Evolutionary conservation across 306 rosid genomes (phyloP).

Genomic region (Canavalia ensiformis): DNA sequence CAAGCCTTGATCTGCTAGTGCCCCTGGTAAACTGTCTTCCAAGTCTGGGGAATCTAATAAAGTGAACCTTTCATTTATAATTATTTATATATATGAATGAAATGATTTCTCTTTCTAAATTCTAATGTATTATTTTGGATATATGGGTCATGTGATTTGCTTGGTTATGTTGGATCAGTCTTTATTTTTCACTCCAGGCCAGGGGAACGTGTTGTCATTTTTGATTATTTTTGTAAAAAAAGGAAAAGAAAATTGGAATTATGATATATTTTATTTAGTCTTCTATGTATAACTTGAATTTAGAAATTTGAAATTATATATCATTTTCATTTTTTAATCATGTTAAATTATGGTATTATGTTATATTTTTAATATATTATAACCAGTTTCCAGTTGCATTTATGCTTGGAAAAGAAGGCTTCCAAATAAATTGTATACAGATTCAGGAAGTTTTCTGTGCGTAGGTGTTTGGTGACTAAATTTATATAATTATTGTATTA

Average conservation of each 20-base stretch:
- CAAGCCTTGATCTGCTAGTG: background rate
- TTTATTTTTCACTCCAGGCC: too few species aligned
- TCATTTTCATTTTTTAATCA: too few species aligned
- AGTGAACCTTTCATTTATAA: background rate
- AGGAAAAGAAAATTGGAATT: too few species aligned
- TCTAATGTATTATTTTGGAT: conserved; percentile 5
- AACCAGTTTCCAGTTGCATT: conserved; percentile 17
- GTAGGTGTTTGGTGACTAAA: conserved; percentile 10
- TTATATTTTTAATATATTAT: too few species aligned
- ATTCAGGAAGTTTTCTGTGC: background rate
- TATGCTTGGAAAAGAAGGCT: background rate
- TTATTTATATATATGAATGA: conserved; percentile 8
- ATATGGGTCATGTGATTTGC: background rate
- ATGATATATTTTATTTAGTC: too few species aligned
- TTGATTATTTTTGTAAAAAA: too few species aligned
- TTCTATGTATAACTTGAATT: too few species aligned
- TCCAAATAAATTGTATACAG: background rate
- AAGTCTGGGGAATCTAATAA: conserved; percentile 18
- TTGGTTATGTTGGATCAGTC: too few species aligned
- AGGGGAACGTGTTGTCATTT: too few species aligned
- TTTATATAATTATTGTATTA: background rate
- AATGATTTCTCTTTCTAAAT: conserved; percentile 6
- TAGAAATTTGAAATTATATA: too few species aligned
- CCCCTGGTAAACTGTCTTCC: conserved; percentile 12
- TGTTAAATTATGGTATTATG: too few species aligned